Percentiles rank a stretch among this genome's conserved stretches.
Evolutionary conservation across 495 filamentous ascomycete species (phyloP).

Genomic region (Aspergillus ellipticus): DNA sequence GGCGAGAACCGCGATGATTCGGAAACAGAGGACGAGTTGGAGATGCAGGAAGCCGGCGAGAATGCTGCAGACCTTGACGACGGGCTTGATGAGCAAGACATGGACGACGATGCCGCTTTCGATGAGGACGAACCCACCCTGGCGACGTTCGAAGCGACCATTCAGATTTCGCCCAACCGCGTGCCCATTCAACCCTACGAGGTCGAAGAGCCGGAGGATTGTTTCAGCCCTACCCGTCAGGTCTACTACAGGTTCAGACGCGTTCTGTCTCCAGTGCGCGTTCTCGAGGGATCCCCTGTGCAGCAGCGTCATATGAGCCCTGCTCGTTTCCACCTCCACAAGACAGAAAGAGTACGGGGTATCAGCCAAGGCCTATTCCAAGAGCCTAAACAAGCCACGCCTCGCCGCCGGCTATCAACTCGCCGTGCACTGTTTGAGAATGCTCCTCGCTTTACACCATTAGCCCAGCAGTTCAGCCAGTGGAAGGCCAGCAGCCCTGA

Average conservation of each 20-base stretch:
- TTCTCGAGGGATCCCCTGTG: not conserved
- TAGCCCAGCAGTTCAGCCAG: conserved; percentile 54
- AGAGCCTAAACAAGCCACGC: conserved; percentile 17
- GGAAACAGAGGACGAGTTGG: conserved; percentile 2
- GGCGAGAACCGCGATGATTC: not conserved
- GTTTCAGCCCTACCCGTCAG: not conserved
- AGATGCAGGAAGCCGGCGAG: conserved; percentile 8
- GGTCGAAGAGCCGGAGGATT: conserved; percentile 13
- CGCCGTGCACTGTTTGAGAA: conserved; percentile 24
- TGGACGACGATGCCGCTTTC: conserved; percentile 14
- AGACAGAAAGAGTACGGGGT: not conserved
- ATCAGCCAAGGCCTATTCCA: not conserved
- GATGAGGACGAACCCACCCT: conserved; percentile 22
- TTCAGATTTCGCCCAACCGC: not conserved
- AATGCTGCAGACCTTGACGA: conserved; percentile 12
- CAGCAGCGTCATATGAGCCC: not conserved
- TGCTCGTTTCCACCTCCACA: not conserved
- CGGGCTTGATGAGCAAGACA: conserved; percentile 14
- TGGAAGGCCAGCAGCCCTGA: conserved; percentile 56
- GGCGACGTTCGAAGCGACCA: conserved; percentile 8
- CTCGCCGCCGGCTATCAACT: conserved; percentile 17
- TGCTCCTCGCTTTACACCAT: conserved; percentile 54
- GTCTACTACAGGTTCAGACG: not conserved
- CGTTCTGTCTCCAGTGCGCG: not conserved
- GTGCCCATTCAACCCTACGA: conserved; percentile 18